These are phyloP conservation scores for Solanum corneliomulleri DNA, from an alignment of 257 asterid species.

Conservation along the genomic window DNA sequence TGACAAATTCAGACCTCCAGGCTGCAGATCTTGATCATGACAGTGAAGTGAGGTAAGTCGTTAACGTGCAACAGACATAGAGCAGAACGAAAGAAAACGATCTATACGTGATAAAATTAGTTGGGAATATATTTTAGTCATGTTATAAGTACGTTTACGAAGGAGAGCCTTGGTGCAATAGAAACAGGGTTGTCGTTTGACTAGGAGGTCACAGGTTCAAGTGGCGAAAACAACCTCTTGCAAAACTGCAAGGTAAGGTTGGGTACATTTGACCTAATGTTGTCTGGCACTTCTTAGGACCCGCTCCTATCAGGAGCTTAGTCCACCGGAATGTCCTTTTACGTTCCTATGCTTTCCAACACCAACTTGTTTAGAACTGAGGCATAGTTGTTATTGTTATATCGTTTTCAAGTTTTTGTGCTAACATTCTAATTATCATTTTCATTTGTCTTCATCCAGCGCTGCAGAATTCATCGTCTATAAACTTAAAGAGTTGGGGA, in stretches of 20 bases:
- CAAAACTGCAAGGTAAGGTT: not conserved
- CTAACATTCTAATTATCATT: not conserved
- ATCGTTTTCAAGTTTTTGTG: not conserved
- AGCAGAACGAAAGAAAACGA: not conserved
- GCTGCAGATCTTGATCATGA: constrained; percentile 84
- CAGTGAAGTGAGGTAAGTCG: constrained; percentile 42
- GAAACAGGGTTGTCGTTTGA: not conserved
- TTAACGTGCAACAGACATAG: not conserved
- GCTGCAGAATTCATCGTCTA: constrained; percentile 58
- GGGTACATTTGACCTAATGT: not conserved
- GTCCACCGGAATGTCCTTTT: not conserved
- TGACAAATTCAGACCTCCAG: constrained; percentile 57
- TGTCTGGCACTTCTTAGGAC: not conserved
- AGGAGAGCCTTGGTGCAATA: not conserved
- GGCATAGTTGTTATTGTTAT: not conserved
- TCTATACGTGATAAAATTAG: not conserved
- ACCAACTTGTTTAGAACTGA: not conserved
- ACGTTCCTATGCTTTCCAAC: not conserved
- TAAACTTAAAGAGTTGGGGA: constrained; percentile 81
- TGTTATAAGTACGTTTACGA: not conserved
- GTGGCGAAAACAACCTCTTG: not conserved
- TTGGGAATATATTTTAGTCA: not conserved
- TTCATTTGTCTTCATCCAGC: constrained; percentile 13
- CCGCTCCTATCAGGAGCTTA: not conserved
- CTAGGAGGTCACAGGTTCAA: not conserved